Percentiles rank a stretch among this genome's conserved stretches.
phyloP scores from a whole-genome alignment of 257 asterid species.

The Nicotiana noctiflora region DNA sequence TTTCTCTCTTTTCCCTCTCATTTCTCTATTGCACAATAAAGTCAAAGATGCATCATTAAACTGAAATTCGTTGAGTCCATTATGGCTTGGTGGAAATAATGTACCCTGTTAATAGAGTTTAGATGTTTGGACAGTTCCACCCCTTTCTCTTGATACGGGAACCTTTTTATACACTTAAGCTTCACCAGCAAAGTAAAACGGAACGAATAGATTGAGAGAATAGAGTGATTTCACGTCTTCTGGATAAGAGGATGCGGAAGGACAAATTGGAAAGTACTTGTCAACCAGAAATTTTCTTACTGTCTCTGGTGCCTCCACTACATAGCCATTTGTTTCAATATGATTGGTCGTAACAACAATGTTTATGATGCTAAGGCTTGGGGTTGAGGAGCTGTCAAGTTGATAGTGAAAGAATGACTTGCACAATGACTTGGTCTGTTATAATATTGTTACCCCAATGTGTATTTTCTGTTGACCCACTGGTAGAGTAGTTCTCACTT shows the following conservation, averaged over 20 bases:
- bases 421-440: neutral
- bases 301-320: neutral
- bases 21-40: neutral
- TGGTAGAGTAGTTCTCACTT: neutral
- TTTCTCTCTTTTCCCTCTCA: neutral
- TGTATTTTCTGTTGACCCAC: neutral
- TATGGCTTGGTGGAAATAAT: neutral
- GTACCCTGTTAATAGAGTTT: neutral
- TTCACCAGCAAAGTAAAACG: neutral
- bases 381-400: neutral
- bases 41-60: slow-evolving; percentile 2
- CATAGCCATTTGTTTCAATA: neutral
- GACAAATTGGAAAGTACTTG: neutral
- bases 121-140: neutral
- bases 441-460: neutral
- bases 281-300: neutral
- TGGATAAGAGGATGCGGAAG: neutral
- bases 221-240: neutral
- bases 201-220: neutral
- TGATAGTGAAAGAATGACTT: neutral
- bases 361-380: neutral
- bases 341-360: neutral
- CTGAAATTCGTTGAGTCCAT: neutral
- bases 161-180: neutral
- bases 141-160: neutral